Evolutionary conservation across 331 rosid genomes (phyloP), one percentile per base, ranked within the genome.

Genomic region (Stylosanthes scabra): DNA sequence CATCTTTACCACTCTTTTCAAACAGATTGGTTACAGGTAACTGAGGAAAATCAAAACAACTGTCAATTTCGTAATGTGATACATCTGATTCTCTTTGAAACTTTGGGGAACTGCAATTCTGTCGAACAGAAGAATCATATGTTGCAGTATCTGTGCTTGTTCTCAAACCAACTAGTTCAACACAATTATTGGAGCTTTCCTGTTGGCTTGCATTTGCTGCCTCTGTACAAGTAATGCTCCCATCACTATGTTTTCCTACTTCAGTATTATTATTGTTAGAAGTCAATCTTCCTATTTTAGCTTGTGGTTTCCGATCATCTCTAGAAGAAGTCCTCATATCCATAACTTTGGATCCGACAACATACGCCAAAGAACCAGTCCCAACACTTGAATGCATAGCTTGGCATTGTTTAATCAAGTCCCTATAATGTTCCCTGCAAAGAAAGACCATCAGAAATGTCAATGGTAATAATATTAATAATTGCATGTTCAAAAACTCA

Each of bases 321-420:
- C 83, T 91, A 55, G 98, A 84, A 45, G 86, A 75, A 51, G 91
- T 88, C 75, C 98, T 89, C 96, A 93, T 74, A 83, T 93, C 98
- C 98, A 93, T 86, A 58, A 93, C 89, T 83, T 88, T 89, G 80
- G 97, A 86, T 57, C 98, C 98, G 79, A 93, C 96, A 73, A 84
- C 85, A 85, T 89, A 89, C 66, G 97, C 96, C 84, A 93, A 87
- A 1, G 96, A 89, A 82, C 98, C 98, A 63, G 97, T 93, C 81
- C 98, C 98, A 44, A 93, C 82, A 68, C 94, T 93, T 55, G 98
- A 84, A 86, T 93, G 97, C 93, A 93, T 85, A 72, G 66, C 74
- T 69, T 86, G 97, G 83, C 98, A 93, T 79, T 87, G 96, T 85
- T 78, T 88, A 77, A 93, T 82, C 86, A 93, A 86, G 76, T 86